phyloP scores from a whole-genome alignment of 495 filamentous ascomycete species.

The Evernia prunastri region DNA sequence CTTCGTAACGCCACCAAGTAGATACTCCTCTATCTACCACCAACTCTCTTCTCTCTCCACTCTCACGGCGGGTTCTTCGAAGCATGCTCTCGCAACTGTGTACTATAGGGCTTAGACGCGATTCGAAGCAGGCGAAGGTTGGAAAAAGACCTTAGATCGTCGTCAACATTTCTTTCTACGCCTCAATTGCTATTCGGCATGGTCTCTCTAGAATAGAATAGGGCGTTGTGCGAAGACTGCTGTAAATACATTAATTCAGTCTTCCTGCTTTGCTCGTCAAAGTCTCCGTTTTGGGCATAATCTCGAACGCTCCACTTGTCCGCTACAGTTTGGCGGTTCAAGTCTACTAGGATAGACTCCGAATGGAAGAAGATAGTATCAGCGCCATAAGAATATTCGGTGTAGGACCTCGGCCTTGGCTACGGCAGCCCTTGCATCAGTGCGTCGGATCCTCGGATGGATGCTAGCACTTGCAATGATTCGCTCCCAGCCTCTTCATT shows the following conservation, averaged over 20 bases:
- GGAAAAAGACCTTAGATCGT: constrained; percentile 3
- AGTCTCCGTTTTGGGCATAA: too few relatives aligned
- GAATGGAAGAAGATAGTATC: too few relatives aligned
- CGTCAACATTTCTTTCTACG: not conserved
- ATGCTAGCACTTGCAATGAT: constrained; percentile 8
- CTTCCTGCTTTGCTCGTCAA: not conserved
- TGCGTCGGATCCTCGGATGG: constrained; percentile 1
- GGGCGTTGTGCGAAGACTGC: not conserved
- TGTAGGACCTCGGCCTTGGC: not conserved
- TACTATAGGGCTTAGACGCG: constrained; percentile 15
- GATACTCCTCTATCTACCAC: constrained; percentile 13
- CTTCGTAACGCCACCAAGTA: constrained; percentile 32
- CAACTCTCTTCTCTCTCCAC: constrained; percentile 20
- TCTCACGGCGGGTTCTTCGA: constrained; percentile 2
- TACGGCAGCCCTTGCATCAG: constrained; percentile 14
- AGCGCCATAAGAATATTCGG: constrained; percentile 5
- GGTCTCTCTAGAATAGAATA: not conserved
- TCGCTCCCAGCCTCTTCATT: constrained; percentile 24
- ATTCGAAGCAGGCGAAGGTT: not conserved
- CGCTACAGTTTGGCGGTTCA: too few relatives aligned
- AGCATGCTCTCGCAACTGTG: constrained; percentile 6
- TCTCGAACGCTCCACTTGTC: too few relatives aligned
- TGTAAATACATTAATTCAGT: constrained; percentile 15
- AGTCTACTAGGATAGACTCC: too few relatives aligned
- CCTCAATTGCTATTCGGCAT: not conserved